Base-by-base conservation (phyloP, 2,329 filamentous ascomycete genomes). In the Xylaria sp. region DNA sequence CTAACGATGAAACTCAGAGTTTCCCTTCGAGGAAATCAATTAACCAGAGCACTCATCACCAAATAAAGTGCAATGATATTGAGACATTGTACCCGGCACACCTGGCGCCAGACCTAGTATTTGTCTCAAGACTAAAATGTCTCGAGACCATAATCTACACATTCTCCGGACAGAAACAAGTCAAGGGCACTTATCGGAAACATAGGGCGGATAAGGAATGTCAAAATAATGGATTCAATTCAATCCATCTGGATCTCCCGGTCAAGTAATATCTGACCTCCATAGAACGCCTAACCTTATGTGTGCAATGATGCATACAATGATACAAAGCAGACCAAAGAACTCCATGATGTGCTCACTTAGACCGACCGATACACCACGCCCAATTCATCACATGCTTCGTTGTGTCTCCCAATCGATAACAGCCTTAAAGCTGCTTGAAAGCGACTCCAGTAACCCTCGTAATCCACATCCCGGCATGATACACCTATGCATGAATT, bases 311-410 rank as follows among this genome's bases (percentile, higher is more conserved):
- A 69, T 69, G 48, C 67, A 72, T 68, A 64, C 58, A 63, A 66
- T 65, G 49, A 68, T 68, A 66, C 69, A 62, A 67, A 59, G 48
- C 61, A 68, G 69, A 53, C 62, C 69, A 59, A 67, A 71, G 62
- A 74, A 71, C 71, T 71, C 71, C 71, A 63, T 71, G 51, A 74
- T 72, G 74, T 76, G 73, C 69, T 74, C 74, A 73, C 72, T 74
- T 65, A 77, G 67, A 66, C 71, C 74, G 63, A 72, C 71, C 74
- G 63, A 72, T 72, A 70, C 72, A 72, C 67, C 70, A 69, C 71
- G 67, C 70, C 66, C 17, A 70, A 69, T 49, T 68, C 69, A 46
- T 59, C 65, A 59, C 71, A 59, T 67, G 67, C 68, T 71, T 44
- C 65, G 54, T 61, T 60, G 59, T 57, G 56, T 66, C 53, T 23